These are phyloP conservation scores for Ceriops decandra DNA, from an alignment of 345 rosid species.

Conservation along the genomic window DNA sequence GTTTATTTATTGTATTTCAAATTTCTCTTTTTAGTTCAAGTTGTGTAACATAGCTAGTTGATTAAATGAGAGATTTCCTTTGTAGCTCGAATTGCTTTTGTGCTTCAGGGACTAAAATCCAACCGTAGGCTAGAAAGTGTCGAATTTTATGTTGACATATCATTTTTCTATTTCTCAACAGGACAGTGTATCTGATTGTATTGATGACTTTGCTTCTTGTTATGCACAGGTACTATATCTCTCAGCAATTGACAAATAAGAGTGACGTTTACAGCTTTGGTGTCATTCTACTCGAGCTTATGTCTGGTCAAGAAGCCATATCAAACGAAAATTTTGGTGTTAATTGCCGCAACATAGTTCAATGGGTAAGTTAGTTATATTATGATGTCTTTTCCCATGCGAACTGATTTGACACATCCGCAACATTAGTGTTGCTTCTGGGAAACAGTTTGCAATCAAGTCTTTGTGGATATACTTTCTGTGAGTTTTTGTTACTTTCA, in stretches of 20 bases:
- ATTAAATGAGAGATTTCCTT: neutral
- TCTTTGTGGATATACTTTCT: neutral
- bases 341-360: conserved; percentile 94
- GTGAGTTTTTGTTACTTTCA: conserved; percentile 6
- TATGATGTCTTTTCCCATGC: too few relatives aligned
- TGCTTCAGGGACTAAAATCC: neutral
- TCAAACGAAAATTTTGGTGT: conserved; percentile 84
- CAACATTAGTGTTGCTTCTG: too few relatives aligned
- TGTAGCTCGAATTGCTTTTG: neutral
- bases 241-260: conserved; percentile 96
- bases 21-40: conserved; percentile 3
- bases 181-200: neutral
- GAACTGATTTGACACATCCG: too few relatives aligned
- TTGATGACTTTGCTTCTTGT: conserved; percentile 8
- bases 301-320: conserved; percentile 95
- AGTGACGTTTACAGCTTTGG: conserved; percentile 98
- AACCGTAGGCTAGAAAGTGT: neutral
- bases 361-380: conserved; percentile 63
- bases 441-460: neutral
- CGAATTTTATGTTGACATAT: neutral
- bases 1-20: neutral
- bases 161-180: too few relatives aligned
- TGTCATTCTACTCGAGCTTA: conserved; percentile 90
- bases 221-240: conserved; percentile 76
- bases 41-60: conserved; percentile 5